Base-by-base conservation (phyloP, 129 eudicot species). In the Tagetes erecta region DNA sequence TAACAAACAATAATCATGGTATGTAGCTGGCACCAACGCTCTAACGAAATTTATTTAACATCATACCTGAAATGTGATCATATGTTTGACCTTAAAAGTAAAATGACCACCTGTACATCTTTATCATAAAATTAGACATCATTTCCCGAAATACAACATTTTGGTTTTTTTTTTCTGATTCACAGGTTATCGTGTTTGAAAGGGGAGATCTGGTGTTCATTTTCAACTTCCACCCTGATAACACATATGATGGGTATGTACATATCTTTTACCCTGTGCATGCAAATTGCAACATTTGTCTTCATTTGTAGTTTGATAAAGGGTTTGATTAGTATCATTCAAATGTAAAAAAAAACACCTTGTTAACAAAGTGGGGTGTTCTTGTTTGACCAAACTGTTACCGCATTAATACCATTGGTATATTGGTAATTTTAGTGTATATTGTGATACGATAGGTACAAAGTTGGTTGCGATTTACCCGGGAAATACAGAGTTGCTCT, bases 381-480 rank as follows among this genome's bases (percentile, higher is more conserved):
- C 50, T 71, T 39, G 39, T 71, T 55, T 55, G 20, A 52, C 49
- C 53, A 53, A 66, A 65, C 10, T 20, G 27, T 38, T 67, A 49
- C 34, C n/a, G 27, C 11, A 70, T 10, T 39, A 37, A 45, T 7
- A 56, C 57, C 40, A 59, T 52, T 36, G 31, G 39, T 31, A 38
- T 33, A 55, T 71, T 0, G 20, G 64, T 47, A 33, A 42, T 50
- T 2, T 31, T 58, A 47, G 44, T 47, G 57, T 9, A 53, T 52
- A 31, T 59, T 52, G 63, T 38, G 38, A 9, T 50, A 60, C 65
- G 31, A 55, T 85, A 95, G 99, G 85, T 95, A 95, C 80, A 91
- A 95, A 84, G 87, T 95, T 79, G 99, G 99, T 44, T 95, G 99
- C 64, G 97, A 95, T 83, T 75, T 91, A 76, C 99, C 99, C 0